These are phyloP conservation scores for Omphalotus olearius DNA, from an alignment of 1,284 basidiomycete species.

Conservation along the genomic window DNA sequence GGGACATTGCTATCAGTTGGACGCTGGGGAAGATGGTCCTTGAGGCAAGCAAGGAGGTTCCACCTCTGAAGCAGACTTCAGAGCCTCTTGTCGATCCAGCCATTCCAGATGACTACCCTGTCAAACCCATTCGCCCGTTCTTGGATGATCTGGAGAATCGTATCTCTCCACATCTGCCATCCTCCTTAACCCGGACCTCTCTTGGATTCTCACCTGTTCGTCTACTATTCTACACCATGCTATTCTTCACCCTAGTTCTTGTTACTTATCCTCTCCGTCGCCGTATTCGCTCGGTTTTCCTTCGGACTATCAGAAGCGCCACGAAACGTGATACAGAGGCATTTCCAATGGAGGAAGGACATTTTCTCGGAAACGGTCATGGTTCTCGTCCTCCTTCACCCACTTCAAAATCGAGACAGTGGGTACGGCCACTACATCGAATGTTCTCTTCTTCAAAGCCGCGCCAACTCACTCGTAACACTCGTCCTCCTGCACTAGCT, in stretches of 20 bases:
- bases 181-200: conserved; percentile 51
- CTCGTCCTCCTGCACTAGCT: conserved; percentile 19
- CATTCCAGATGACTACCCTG: conserved; percentile 48
- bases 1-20: conserved; percentile 94
- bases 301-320: conserved; percentile 38
- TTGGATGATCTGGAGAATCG: conserved; percentile 57
- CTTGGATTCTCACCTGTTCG: conserved; percentile 68
- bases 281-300: conserved; percentile 41
- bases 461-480: neutral
- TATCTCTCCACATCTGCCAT: conserved; percentile 58
- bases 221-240: conserved; percentile 48
- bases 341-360: conserved; percentile 62
- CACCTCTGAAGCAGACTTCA: conserved; percentile 39
- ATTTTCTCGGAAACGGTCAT: conserved; percentile 19
- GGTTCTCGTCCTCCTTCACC: conserved; percentile 26
- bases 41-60: conserved; percentile 87
- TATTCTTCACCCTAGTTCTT: conserved; percentile 37
- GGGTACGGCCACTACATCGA: conserved; percentile 36
- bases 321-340: conserved; percentile 34
- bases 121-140: conserved; percentile 59
- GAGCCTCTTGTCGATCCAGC: conserved; percentile 66
- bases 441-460: conserved; percentile 24
- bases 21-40: conserved; percentile 98
- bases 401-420: conserved; percentile 23
- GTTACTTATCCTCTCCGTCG: conserved; percentile 54